phyloP scores from a whole-genome alignment of 225 moss, liverwort and hornwort species.

The Lunularia cruciata region DNA sequence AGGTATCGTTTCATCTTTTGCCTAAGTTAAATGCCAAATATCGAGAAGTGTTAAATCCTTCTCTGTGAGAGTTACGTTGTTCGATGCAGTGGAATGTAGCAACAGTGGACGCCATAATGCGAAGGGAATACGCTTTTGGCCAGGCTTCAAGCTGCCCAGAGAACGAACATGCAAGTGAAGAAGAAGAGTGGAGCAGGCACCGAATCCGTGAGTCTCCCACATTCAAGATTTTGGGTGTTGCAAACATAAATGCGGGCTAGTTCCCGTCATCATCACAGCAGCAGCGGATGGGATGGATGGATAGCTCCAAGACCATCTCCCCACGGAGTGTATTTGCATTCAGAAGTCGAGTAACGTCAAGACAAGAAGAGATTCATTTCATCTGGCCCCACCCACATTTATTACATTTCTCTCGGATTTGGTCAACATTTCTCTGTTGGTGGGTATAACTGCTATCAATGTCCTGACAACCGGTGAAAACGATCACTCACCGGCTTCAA shows the following conservation, averaged over 20 bases:
- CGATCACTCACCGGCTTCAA: constrained; percentile 13
- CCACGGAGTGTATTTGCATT: background rate
- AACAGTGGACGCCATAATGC: too few relatives aligned
- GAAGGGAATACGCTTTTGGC: too few relatives aligned
- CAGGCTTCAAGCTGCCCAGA: too few relatives aligned
- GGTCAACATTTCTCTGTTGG: background rate
- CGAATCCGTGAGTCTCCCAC: background rate
- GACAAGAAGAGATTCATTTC: background rate
- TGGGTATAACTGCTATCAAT: constrained; percentile 4
- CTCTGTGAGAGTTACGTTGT: too few relatives aligned
- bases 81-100: too few relatives aligned
- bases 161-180: background rate
- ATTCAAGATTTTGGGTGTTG: background rate
- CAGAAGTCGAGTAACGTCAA: background rate
- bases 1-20: too few relatives aligned
- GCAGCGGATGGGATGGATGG: constrained; percentile 1
- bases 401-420: background rate
- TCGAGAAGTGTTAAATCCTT: too few relatives aligned
- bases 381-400: background rate
- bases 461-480: constrained; percentile 10
- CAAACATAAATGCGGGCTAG: background rate
- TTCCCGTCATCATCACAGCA: background rate
- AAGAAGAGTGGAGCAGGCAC: background rate
- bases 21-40: too few relatives aligned
- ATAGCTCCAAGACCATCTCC: background rate